Percentiles rank a stretch among this genome's conserved stretches.
These are phyloP conservation scores for Exsudoporus frostii DNA, from an alignment of 768 basidiomycete species.

Conservation along the genomic window DNA sequence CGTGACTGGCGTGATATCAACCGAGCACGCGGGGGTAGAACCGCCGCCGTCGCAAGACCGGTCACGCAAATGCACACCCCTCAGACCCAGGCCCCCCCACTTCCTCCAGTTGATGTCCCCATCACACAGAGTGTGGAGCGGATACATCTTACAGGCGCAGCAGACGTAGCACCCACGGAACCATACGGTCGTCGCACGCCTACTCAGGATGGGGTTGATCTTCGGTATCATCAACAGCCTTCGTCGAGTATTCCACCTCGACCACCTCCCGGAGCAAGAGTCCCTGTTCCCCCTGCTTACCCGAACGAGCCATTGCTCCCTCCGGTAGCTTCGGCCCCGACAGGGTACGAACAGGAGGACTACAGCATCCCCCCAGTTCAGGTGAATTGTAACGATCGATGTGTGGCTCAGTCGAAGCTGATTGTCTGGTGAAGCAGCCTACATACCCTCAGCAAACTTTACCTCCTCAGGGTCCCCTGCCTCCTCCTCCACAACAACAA, in stretches of 20 bases:
- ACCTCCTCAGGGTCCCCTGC: conserved; percentile 14
- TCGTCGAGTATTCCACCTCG: conserved; percentile 32
- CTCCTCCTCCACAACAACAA: conserved; percentile 18
- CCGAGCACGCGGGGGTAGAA: conserved; percentile 52
- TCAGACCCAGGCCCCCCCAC: conserved; percentile 31
- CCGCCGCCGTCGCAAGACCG: conserved; percentile 35
- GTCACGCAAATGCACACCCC: conserved; percentile 32
- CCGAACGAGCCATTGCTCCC: conserved; percentile 33
- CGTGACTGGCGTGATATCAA: conserved; percentile 92
- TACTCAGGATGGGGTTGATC: conserved; percentile 37
- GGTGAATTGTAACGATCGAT: conserved; percentile 11
- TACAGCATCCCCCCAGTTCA: conserved; percentile 21
- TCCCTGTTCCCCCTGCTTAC: conserved; percentile 35
- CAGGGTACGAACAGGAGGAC: conserved; percentile 31
- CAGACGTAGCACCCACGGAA: conserved; percentile 34
- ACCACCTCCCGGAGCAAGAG: conserved; percentile 39
- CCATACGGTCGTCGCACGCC: conserved; percentile 25
- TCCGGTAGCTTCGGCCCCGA: conserved; percentile 11
- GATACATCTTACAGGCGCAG: conserved; percentile 40
- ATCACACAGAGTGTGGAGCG: conserved; percentile 41
- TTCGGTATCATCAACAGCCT: conserved; percentile 39
- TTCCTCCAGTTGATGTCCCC: conserved; percentile 34
- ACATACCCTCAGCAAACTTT: conserved; percentile 25
- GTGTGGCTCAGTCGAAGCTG: not conserved
- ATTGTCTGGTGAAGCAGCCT: conserved; percentile 14